Evolutionary conservation across 768 basidiomycete genomes (phyloP).

Genomic region (Dacryopinax spathularia): DNA sequence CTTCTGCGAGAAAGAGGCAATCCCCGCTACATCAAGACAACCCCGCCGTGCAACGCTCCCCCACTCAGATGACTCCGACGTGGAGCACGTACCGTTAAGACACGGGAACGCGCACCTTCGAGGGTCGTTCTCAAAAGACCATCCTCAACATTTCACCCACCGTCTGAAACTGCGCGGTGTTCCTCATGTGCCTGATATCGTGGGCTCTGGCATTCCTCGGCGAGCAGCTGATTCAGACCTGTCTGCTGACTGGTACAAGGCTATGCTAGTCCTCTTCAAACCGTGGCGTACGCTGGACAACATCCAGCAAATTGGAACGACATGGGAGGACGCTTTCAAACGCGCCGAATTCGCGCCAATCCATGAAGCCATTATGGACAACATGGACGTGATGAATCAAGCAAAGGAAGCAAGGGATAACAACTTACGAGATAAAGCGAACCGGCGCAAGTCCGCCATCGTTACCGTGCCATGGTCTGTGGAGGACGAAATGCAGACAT

Average conservation of each 20-base stretch:
- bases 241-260: conserved; percentile 19
- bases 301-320: conserved; percentile 12
- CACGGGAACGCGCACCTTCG: background rate
- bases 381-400: conserved; percentile 33
- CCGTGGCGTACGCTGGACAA: conserved; percentile 26
- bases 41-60: conserved; percentile 2
- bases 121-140: conserved; percentile 8
- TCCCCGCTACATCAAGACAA: conserved; percentile 5
- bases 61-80: background rate
- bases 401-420: conserved; percentile 26
- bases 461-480: background rate
- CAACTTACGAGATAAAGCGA: conserved; percentile 16
- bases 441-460: background rate
- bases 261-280: conserved; percentile 34
- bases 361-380: conserved; percentile 20
- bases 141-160: conserved; percentile 18
- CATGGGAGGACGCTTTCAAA: conserved; percentile 24
- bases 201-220: conserved; percentile 26
- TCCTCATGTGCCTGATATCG: conserved; percentile 21
- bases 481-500: background rate
- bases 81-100: background rate
- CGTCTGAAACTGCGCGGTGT: conserved; percentile 7
- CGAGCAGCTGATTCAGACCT: conserved; percentile 15
- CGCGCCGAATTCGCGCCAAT: background rate
- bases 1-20: conserved; percentile 14